Evolutionary conservation across 2,329 filamentous ascomycete genomes (phyloP).

Genomic region (Myotisia sp.): DNA sequence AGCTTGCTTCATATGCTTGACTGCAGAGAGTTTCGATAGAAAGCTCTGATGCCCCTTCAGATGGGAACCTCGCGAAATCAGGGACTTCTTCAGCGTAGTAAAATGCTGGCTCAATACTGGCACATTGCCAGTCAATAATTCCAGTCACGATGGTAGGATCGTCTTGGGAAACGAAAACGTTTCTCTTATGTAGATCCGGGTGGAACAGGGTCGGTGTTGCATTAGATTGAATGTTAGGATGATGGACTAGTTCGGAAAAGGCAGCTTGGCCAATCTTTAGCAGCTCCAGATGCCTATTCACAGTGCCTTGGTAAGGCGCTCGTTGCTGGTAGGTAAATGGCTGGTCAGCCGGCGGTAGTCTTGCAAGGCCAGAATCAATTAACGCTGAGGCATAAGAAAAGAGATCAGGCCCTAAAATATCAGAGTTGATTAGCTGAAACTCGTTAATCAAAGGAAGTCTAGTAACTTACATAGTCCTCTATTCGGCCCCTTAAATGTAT

Average conservation of each 20-base stretch:
- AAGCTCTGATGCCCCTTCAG: constrained; percentile 15
- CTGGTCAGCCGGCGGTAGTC: constrained; percentile 16
- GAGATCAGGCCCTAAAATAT: constrained; percentile 22
- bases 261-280: constrained; percentile 19
- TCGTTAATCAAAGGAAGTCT: constrained; percentile 7
- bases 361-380: constrained; percentile 26
- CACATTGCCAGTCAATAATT: constrained; percentile 20
- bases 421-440: constrained; percentile 11
- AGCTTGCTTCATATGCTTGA: constrained; percentile 19
- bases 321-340: constrained; percentile 10
- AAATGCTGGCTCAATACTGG: constrained; percentile 14
- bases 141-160: constrained; percentile 20
- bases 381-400: constrained; percentile 24
- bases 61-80: constrained; percentile 24
- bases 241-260: constrained; percentile 18
- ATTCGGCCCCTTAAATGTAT: constrained; percentile 21
- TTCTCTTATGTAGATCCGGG: constrained; percentile 29
- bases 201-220: constrained; percentile 25
- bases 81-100: constrained; percentile 19
- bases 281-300: constrained; percentile 22
- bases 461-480: constrained; percentile 29
- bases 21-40: constrained; percentile 14
- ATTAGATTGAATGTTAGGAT: constrained; percentile 17
- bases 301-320: constrained; percentile 24
- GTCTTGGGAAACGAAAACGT: constrained; percentile 30